Base-by-base conservation (phyloP, 495 filamentous ascomycete genomes). In the Xylaria bambusicola region DNA sequence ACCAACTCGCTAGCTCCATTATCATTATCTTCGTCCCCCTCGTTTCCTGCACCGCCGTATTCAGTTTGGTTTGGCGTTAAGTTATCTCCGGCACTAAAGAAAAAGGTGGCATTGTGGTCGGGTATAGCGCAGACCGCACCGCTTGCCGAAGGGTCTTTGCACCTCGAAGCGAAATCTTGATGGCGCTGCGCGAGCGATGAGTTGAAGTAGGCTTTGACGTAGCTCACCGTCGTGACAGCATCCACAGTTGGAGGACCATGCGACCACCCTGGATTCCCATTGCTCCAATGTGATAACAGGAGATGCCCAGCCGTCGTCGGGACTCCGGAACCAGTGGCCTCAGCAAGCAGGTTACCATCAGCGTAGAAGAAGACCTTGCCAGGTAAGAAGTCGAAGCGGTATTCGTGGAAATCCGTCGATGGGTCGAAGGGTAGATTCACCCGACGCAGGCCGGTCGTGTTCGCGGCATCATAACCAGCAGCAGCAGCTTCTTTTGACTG, bases 131-230 rank as follows among this genome's bases (percentile, higher is more conserved):
- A 91, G 4, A 84, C 75, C 1, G 81, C 76, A 6, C 67, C 66
- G 13, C 61, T 27, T 4, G 67, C 77, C 3, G 27, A 40, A 3
- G 73, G 66, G 50, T 82, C 67, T n/a, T 60, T 71, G 60, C 86
- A 88, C 24, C 86, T 72, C 6, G 23, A 29, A 8, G 51, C 31
- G 62, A 77, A 83, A 58, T 86, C 80, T 23, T 62, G 36, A 44
- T 74, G 67, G 27, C 84, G 69, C 56, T 66, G 52, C 6, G 67
- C 59, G 41, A 73, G 50, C 2, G 84, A 83, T 24, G 86, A 86
- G 72, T 92, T 93, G 73, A 92, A 93, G 67, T 92, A 93, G 0
- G 82, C 87, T 65, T 90, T 89, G 27, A 91, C 78, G 58, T 89
- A 91, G 12, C 71, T 73, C 17, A 92, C 76, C 5, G 77, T 80